Evolutionary conservation across 169 alveolate species (phyloP), one percentile per base, ranked within the genome.

Genomic region (Plasmodium inui): DNA sequence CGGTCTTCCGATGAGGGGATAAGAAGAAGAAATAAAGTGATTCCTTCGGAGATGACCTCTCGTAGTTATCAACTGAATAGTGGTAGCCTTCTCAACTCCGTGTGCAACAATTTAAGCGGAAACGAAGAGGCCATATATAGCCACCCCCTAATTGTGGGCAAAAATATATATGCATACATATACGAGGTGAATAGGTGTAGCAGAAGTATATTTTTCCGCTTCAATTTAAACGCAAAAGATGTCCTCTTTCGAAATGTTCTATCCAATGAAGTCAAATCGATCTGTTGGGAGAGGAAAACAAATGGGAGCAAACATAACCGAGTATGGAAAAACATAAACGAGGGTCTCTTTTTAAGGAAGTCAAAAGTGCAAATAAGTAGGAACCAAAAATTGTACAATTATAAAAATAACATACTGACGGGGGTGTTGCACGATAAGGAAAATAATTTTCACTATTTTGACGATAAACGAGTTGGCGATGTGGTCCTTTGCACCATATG

Each of bases 391-490:
- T 34, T 88, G 17, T 88, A 88, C 81, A 88, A 88, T 78, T 88
- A 88, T 88, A 88, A 88, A 88, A 88, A 88, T 79, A 88, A 88
- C 81, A 88, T 88, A 46, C 71, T 88, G 46, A 80, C 81, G 7
- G 94, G 94, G 71, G 46, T 78, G 44, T 88, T 88, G 72, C 6
- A 88, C 71, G 94, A 88, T 88, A 88, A 78, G 82, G 94, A 88
- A 88, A 88, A 76, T 88, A 79, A 79, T 88, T 88, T 78, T 88
- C 82, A 61, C 81, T 88, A 78, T 28, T 88, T 88, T 88, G 83
- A 61, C 46, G 94, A 88, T 79, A 88, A 88, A 88, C 57, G 81
- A 57, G 71, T 88, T n/a, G 94, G 94, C 8, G 94, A 88, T 61
- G 44, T 78, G 28, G 94, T 88, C 30, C 53, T 88, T 32, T 88